A percentile compares a stretch with the other conserved stretches of the same genome.
phyloP scores from a whole-genome alignment of 345 rosid genomes.

The Brassica cretica region DNA sequence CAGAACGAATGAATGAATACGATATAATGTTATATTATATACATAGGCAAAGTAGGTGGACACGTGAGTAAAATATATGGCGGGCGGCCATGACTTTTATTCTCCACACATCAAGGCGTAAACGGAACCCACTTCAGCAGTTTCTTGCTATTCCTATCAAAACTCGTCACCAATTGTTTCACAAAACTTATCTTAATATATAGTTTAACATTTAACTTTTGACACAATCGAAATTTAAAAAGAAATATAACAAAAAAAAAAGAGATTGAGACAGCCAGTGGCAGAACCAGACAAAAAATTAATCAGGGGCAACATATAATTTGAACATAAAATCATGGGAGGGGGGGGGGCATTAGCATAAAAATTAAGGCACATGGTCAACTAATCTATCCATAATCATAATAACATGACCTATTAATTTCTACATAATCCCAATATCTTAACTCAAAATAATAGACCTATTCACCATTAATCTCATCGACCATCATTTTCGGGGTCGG shows the following conservation, averaged over 20 bases:
- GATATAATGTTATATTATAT: neutral
- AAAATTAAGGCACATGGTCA: no score
- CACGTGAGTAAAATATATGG: constrained; percentile 40
- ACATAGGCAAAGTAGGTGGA: constrained; percentile 24
- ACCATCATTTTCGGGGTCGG: no score
- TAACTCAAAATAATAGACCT: no score
- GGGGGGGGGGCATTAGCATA: no score
- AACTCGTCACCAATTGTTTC: constrained; percentile 12
- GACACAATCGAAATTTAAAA: neutral
- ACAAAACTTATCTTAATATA: neutral
- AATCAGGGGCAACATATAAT: no score
- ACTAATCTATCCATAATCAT: no score
- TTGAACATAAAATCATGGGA: no score
- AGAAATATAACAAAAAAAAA: neutral
- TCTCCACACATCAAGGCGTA: constrained; percentile 15
- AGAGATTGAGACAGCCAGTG: neutral
- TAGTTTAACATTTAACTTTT: neutral
- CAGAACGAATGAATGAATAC: neutral
- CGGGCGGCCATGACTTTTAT: constrained; percentile 19
- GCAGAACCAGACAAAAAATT: no score
- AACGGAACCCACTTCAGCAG: constrained; percentile 21
- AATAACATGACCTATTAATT: no score
- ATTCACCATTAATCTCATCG: no score
- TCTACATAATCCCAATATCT: no score
- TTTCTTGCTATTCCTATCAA: constrained; percentile 11